Percentiles rank a stretch among this genome's conserved stretches.
phyloP scores from a whole-genome alignment of 306 rosid genomes.

The Hippophae tibetana region DNA sequence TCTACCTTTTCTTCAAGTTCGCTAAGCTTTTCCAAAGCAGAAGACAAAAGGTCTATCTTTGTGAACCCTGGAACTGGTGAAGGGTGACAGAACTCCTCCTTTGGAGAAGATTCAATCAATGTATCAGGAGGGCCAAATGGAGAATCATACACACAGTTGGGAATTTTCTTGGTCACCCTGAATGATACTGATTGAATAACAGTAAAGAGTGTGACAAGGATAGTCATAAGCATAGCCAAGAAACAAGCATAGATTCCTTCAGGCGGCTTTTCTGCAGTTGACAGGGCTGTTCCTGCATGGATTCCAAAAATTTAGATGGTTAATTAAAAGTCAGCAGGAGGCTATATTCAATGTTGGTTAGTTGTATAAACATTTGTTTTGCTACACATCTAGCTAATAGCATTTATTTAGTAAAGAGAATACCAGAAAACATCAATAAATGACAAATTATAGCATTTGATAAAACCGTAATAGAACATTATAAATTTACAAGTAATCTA shows the following conservation, averaged over 20 bases:
- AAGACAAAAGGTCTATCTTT: slow-evolving; percentile 33
- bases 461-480: too few relatives aligned
- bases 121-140: slow-evolving; percentile 17
- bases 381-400: too few relatives aligned
- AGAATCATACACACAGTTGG: slow-evolving; percentile 19
- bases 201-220: slow-evolving; percentile 42
- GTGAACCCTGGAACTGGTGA: slow-evolving; percentile 43
- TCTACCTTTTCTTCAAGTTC: slow-evolving; percentile 69
- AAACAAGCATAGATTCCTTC: slow-evolving; percentile 27
- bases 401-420: too few relatives aligned
- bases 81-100: slow-evolving; percentile 45
- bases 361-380: too few relatives aligned
- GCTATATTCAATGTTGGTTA: too few relatives aligned
- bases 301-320: not conserved
- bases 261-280: slow-evolving; percentile 17
- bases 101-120: slow-evolving; percentile 20
- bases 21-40: slow-evolving; percentile 52
- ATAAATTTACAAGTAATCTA: slow-evolving; percentile 1
- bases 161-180: slow-evolving; percentile 25
- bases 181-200: slow-evolving; percentile 30
- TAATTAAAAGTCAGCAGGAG: not conserved
- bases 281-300: slow-evolving; percentile 38
- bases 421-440: too few relatives aligned
- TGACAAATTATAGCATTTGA: not conserved
- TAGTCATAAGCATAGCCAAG: slow-evolving; percentile 42